Evolutionary conservation across 345 rosid species (phyloP), one percentile per base, ranked within the genome.

Genomic region (Lagerstroemia speciosa): DNA sequence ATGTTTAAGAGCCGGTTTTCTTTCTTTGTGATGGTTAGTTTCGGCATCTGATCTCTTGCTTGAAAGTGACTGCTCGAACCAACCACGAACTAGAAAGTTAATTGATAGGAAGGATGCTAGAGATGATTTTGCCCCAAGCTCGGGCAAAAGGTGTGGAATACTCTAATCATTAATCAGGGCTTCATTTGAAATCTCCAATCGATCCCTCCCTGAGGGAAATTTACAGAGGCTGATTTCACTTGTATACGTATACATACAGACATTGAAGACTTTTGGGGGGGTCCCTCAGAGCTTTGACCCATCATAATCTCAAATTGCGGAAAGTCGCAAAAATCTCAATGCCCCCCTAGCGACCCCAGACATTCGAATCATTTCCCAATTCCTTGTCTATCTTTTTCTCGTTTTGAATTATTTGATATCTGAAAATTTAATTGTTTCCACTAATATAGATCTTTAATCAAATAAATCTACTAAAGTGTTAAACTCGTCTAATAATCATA

Each of bases 261-360:
- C 0, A 8, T 53, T 1, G 60, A 20, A 53, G 2, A 6, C 14
- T 14, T 58, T 16, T 30, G 65, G 65, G 38, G 38, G 38, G 38
- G 38, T 3, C 40, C 65, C 38, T 3, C n/a, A 15, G 24, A 15
- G 65, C 24, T 65, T 68, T 68, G 71, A 68, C 70, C 57, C 71
- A 37, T 57, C 46, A 68, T 55, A 26, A 60, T 68, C 71, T 60
- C 45, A 55, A 68, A 68, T 69, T 57, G 37, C 72, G 65, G 72
- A 69, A 45, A 69, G 72, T 57, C 29, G 29, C 34, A 29, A 58
- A 36, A 53, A 24, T 68, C 62, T 36, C 37, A 40, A 15, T 33
- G 40, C n/a, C 34, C 19, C 17, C 24, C 37, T n/a, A 33, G 29
- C 22, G 43, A 33, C 41, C 29, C 41, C 66, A 32, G 27, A 33